phyloP scores from a whole-genome alignment of 1,139 yeast genomes.

The Blastobotrys serpentis region DNA sequence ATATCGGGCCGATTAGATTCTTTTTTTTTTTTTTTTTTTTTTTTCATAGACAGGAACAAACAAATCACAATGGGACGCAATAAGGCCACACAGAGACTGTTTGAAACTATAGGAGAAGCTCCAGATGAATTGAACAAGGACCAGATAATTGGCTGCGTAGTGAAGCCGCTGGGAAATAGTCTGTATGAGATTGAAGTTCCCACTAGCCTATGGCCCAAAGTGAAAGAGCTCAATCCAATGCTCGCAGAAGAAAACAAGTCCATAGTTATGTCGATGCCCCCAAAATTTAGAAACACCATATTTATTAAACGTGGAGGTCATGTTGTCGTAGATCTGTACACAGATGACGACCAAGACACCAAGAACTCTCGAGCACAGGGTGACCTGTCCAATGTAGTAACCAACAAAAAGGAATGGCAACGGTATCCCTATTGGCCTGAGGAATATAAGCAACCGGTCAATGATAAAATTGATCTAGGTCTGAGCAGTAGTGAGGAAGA shows the following conservation, averaged over 20 bases:
- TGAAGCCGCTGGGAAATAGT: conserved; percentile 37
- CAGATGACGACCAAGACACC: conserved; percentile 18
- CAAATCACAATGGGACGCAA: conserved; percentile 25
- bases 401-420: conserved; percentile 39
- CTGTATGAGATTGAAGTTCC: conserved; percentile 36
- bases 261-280: conserved; percentile 38
- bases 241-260: conserved; percentile 17
- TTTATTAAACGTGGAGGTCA: conserved; percentile 42
- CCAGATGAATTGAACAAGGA: conserved; percentile 32
- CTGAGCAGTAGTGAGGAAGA: conserved; percentile 14
- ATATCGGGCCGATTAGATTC: neutral
- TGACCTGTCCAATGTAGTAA: conserved; percentile 39
- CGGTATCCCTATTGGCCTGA: conserved; percentile 39
- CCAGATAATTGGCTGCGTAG: conserved; percentile 36
- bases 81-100: conserved; percentile 28
- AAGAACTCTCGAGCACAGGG: conserved; percentile 33
- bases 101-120: conserved; percentile 34
- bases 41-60: neutral
- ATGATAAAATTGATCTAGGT: conserved; percentile 10
- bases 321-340: conserved; percentile 34
- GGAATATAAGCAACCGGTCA: conserved; percentile 32
- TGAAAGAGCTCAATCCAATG: conserved; percentile 17
- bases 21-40: neutral
- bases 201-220: conserved; percentile 23
- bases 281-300: conserved; percentile 39